Percentiles rank a stretch among this genome's conserved stretches.
Conservation (phyloP, 495 filamentous ascomycete genomes). For the Podospora fimiseda region DNA sequence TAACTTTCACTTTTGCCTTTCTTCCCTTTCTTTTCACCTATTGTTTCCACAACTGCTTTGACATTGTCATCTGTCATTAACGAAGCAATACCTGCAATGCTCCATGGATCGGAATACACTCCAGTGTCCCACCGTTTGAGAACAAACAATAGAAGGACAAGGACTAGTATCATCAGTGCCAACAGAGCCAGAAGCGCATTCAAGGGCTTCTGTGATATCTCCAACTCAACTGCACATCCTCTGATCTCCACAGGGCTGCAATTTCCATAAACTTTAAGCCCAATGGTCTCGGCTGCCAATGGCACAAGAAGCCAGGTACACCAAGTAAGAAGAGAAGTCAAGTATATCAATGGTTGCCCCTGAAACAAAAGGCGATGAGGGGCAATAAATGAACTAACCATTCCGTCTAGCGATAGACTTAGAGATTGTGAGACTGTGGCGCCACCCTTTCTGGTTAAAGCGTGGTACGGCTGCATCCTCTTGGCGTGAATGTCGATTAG, state of each 20-base stretch:
- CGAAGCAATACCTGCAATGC: constrained; percentile 32
- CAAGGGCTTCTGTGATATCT: constrained; percentile 26
- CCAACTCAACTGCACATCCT: constrained; percentile 32
- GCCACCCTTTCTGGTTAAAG: constrained; percentile 22
- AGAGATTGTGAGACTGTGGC: constrained; percentile 23
- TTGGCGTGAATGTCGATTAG: constrained; percentile 33
- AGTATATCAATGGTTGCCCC: constrained; percentile 24
- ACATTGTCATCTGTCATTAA: too few relatives aligned
- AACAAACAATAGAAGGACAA: constrained; percentile 19
- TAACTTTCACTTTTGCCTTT: too few relatives aligned
- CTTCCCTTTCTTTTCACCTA: too few relatives aligned
- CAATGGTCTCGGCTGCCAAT: constrained; percentile 27
- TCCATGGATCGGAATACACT: constrained; percentile 35
- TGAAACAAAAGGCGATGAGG: constrained; percentile 13
- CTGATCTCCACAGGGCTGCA: constrained; percentile 18
- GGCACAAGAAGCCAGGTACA: constrained; percentile 28
- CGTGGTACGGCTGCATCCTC: constrained; percentile 33
- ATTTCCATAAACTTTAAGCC: constrained; percentile 26
- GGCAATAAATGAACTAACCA: too few relatives aligned
- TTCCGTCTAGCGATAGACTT: constrained; percentile 23
- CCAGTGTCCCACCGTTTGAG: constrained; percentile 29
- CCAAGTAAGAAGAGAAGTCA: constrained; percentile 24
- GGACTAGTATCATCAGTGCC: constrained; percentile 22
- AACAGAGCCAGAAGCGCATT: constrained; percentile 21
- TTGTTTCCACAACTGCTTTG: too few relatives aligned